Conservation (phyloP, 1,139 yeast genomes). For the Geotrichum restrictum region DNA sequence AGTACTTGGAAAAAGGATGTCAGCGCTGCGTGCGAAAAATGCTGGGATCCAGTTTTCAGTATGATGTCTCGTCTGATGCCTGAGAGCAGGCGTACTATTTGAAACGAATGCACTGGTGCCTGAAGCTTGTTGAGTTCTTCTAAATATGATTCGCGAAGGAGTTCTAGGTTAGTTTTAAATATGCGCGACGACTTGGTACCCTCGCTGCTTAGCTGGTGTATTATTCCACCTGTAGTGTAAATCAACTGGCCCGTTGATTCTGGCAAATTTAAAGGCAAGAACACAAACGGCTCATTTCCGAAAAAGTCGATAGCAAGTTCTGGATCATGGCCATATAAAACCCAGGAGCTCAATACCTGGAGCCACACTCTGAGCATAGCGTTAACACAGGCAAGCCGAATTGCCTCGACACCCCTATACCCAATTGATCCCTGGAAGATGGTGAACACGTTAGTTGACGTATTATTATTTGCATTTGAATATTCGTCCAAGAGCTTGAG, state of each 20-base stretch:
- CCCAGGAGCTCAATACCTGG: slow-evolving; percentile 29
- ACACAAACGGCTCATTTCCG: slow-evolving; percentile 1
- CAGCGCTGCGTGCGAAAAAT: slow-evolving; percentile 23
- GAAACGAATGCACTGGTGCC: slow-evolving; percentile 24
- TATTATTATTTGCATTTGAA: not conserved
- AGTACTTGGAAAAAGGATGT: slow-evolving; percentile 23
- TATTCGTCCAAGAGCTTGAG: slow-evolving; percentile 6
- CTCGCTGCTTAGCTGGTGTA: slow-evolving; percentile 11
- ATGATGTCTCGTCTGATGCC: slow-evolving; percentile 25
- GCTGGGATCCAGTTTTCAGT: slow-evolving; percentile 24
- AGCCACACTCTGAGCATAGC: slow-evolving; percentile 31
- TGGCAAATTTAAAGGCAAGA: slow-evolving; percentile 18
- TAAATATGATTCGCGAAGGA: slow-evolving; percentile 10
- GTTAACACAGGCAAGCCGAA: slow-evolving; percentile 25
- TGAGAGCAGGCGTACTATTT: slow-evolving; percentile 22
- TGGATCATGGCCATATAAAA: slow-evolving; percentile 29
- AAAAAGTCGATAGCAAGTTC: slow-evolving; percentile 14
- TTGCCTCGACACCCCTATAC: slow-evolving; percentile 24
- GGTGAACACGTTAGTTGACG: slow-evolving; percentile 8
- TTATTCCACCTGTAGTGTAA: slow-evolving; percentile 18
- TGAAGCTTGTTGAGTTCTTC: slow-evolving; percentile 19
- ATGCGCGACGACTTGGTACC: not conserved
- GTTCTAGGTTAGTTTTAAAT: slow-evolving; percentile 9
- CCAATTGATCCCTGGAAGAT: slow-evolving; percentile 24
- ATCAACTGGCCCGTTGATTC: slow-evolving; percentile 14